A percentile compares a stretch with the other conserved stretches of the same genome.
These are phyloP conservation scores for Oryza glumipatula DNA, from an alignment of 176 grass and related monocot species.

Conservation along the genomic window DNA sequence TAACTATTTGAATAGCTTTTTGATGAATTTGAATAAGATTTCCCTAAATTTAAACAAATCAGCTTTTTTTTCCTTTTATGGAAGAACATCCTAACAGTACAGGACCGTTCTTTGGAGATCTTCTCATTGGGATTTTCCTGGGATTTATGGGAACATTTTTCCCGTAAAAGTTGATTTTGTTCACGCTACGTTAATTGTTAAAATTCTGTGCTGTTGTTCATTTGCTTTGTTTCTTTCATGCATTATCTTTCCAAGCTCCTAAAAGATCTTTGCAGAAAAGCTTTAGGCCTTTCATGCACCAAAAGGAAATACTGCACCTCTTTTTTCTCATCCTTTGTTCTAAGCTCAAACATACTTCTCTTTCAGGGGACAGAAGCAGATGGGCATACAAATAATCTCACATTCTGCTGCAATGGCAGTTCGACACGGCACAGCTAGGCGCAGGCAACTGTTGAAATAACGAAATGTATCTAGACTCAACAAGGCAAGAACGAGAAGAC, in stretches of 20 bases:
- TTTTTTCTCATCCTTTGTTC: not conserved
- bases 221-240: not conserved
- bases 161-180: no score
- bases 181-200: no score
- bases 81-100: no score
- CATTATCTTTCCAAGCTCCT: not conserved
- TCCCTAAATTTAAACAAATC: no score
- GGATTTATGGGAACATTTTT: no score
- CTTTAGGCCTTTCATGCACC: not conserved
- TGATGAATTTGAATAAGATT: no score
- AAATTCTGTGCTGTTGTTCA: not conserved
- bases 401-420: not conserved
- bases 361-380: not conserved
- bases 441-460: not conserved
- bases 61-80: no score
- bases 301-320: not conserved
- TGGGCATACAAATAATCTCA: not conserved
- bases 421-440: not conserved
- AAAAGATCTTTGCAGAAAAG: not conserved
- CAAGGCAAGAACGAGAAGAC: not conserved
- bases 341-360: not conserved
- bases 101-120: no score
- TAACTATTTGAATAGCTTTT: no score
- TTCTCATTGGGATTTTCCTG: no score
- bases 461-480: not conserved